These are phyloP conservation scores for Apiotrichum laibachii DNA, from an alignment of 1,284 basidiomycete species.

Conservation along the genomic window DNA sequence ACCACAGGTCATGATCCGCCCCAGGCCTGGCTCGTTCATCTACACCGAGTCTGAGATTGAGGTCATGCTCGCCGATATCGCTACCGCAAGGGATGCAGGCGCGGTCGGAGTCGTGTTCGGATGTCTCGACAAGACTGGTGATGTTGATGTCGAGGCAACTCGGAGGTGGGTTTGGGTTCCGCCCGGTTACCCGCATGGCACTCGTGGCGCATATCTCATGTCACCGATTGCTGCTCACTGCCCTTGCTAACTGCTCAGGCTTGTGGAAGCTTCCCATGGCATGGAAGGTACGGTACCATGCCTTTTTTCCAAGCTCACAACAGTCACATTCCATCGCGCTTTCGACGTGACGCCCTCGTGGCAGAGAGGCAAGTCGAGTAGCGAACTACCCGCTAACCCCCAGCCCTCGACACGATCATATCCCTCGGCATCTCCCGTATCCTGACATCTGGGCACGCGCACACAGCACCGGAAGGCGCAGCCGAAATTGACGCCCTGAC, in stretches of 20 bases:
- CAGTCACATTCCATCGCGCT: slow-evolving; percentile 78
- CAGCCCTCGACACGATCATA: slow-evolving; percentile 60
- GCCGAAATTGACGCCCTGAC: slow-evolving; percentile 10
- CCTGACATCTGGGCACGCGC: slow-evolving; percentile 61
- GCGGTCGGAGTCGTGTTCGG: slow-evolving; percentile 70
- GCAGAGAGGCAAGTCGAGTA: slow-evolving; percentile 12
- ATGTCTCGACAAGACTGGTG: slow-evolving; percentile 60
- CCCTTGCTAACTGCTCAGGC: background rate
- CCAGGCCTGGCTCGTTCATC: slow-evolving; percentile 70
- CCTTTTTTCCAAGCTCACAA: background rate
- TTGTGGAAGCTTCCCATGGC: slow-evolving; percentile 61
- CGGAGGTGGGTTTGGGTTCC: slow-evolving; percentile 28
- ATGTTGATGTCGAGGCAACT: slow-evolving; percentile 60
- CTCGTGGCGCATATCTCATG: no score
- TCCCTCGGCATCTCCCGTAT: slow-evolving; percentile 67
- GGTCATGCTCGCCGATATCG: slow-evolving; percentile 71
- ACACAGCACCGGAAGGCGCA: slow-evolving; percentile 21
- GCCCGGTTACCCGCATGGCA: no score
- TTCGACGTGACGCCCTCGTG: slow-evolving; percentile 69
- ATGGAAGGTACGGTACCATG: slow-evolving; percentile 59
- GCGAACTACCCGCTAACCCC: background rate
- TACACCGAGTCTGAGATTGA: slow-evolving; percentile 64
- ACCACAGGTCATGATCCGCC: slow-evolving; percentile 69
- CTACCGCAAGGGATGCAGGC: slow-evolving; percentile 47
- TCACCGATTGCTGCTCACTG: no score